phyloP scores from a whole-genome alignment of 176 grass and related monocot genomes.

The Carex littledalei region DNA sequence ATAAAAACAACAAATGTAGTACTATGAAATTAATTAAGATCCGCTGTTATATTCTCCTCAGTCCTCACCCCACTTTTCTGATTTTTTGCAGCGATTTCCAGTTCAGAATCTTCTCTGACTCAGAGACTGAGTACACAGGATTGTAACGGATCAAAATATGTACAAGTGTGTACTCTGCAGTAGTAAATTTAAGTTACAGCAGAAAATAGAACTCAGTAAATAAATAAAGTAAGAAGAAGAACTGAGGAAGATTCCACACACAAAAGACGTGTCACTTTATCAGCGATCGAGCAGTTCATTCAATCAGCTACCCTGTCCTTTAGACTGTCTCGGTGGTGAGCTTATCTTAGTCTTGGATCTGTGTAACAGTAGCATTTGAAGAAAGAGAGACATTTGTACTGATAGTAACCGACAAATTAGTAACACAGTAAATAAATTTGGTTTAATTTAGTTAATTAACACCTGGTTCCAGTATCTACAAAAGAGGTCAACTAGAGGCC shows the following conservation, averaged over 20 bases:
- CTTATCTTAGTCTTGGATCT: neutral
- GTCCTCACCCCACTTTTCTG: no score
- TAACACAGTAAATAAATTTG: neutral
- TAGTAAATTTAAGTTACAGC: no score
- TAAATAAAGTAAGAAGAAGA: neutral
- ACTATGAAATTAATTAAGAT: no score
- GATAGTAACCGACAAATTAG: neutral
- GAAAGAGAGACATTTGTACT: conserved; percentile 3
- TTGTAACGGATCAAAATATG: no score
- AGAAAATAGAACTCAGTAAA: neutral
- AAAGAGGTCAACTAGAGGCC: neutral
- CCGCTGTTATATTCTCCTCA: no score
- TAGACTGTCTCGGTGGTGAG: neutral
- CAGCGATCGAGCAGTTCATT: neutral
- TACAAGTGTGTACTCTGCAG: no score
- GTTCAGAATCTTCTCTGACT: no score
- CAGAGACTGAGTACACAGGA: no score
- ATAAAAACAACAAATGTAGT: no score
- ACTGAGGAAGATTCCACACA: neutral
- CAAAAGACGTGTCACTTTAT: neutral
- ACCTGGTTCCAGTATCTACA: neutral
- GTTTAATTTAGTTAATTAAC: neutral
- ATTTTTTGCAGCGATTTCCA: no score
- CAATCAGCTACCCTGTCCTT: neutral
- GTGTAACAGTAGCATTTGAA: no score